phyloP scores from a whole-genome alignment of 345 rosid species.

The Erysimum cheiranthoides region DNA sequence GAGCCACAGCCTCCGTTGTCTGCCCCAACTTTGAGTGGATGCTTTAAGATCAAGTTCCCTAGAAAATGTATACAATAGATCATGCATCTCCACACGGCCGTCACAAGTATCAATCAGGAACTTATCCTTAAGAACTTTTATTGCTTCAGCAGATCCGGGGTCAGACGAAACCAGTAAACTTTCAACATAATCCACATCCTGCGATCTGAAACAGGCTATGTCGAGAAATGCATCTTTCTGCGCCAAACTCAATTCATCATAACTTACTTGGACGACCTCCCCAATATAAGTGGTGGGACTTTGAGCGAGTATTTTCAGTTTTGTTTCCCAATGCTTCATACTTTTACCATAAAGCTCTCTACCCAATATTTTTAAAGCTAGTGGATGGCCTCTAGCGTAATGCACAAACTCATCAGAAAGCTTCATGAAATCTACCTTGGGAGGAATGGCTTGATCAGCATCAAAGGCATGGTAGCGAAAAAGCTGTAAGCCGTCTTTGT shows the following conservation, averaged over 20 bases:
- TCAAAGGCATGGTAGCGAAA: slow-evolving; percentile 28
- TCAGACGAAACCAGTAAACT: slow-evolving; percentile 17
- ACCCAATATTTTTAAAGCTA: slow-evolving; percentile 49
- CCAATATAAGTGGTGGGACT: slow-evolving; percentile 13
- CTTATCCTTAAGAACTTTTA: slow-evolving; percentile 29
- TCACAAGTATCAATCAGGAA: slow-evolving; percentile 26
- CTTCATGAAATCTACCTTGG: background rate
- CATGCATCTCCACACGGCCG: slow-evolving; percentile 40
- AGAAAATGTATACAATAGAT: slow-evolving; percentile 40
- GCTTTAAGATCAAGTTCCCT: slow-evolving; percentile 5
- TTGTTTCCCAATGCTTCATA: slow-evolving; percentile 19
- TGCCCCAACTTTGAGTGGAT: background rate
- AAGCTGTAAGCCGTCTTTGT: slow-evolving; percentile 16
- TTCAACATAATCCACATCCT: background rate
- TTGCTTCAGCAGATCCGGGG: background rate
- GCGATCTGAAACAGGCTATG: slow-evolving; percentile 43
- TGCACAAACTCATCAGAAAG: slow-evolving; percentile 4
- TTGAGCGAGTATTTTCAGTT: background rate
- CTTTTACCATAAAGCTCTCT: background rate
- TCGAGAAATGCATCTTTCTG: slow-evolving; percentile 42
- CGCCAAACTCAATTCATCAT: slow-evolving; percentile 27
- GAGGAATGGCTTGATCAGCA: background rate
- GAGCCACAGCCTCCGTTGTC: background rate
- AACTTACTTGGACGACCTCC: slow-evolving; percentile 32
- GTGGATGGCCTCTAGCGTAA: slow-evolving; percentile 43